These are phyloP conservation scores for Diddensiella transvaalensis DNA, from an alignment of 805 yeast genomes.

Conservation along the genomic window DNA sequence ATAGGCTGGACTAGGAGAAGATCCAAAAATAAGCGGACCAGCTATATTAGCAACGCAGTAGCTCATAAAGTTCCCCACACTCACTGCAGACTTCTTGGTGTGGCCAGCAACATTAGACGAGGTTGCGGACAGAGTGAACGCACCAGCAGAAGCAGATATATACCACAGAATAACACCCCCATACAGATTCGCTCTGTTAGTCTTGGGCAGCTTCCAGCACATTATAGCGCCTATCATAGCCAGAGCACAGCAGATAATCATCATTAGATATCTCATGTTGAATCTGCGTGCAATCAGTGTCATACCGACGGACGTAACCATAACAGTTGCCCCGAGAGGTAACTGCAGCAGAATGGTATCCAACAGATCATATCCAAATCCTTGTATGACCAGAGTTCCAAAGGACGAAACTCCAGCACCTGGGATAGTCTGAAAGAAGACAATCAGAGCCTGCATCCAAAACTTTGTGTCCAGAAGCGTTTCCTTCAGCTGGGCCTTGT, in stretches of 20 bases:
- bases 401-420: conserved; percentile 41
- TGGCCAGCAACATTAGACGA: conserved; percentile 50
- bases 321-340: conserved; percentile 40
- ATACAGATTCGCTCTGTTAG: conserved; percentile 5
- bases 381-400: conserved; percentile 40
- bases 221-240: conserved; percentile 13
- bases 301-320: not conserved
- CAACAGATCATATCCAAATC: conserved; percentile 35
- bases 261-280: conserved; percentile 6
- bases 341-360: conserved; percentile 43
- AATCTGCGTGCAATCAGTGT: conserved; percentile 4
- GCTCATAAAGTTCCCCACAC: conserved; percentile 53
- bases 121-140: conserved; percentile 34
- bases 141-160: conserved; percentile 13
- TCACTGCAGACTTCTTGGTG: conserved; percentile 48
- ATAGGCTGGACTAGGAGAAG: conserved; percentile 16
- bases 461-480: conserved; percentile 45
- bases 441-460: conserved; percentile 35
- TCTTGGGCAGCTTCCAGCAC: conserved; percentile 7
- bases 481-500: conserved; percentile 44
- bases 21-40: conserved; percentile 60
- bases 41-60: conserved; percentile 62
- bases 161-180: conserved; percentile 15
- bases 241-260: conserved; percentile 1
- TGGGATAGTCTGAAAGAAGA: conserved; percentile 34